Conservation (phyloP, 768 basidiomycete genomes). For the Tulasnella sp. region DNA sequence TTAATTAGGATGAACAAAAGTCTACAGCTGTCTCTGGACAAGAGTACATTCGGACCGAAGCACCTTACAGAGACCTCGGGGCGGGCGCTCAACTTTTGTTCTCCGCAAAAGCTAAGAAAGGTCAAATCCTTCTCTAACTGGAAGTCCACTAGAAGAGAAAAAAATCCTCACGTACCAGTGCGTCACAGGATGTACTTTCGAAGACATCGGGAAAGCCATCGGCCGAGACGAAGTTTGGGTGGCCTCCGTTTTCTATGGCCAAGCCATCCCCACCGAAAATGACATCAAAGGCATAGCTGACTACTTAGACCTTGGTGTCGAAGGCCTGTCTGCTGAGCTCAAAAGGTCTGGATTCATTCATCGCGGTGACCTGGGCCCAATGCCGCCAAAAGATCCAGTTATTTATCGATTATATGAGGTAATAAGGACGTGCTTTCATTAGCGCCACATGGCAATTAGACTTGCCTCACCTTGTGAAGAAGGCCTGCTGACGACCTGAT, state of each 20-base stretch:
- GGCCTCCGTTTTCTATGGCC: conserved; percentile 32
- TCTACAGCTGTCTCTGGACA: background rate
- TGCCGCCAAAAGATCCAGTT: conserved; percentile 31
- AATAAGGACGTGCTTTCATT: background rate
- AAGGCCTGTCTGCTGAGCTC: conserved; percentile 2
- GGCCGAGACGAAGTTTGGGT: conserved; percentile 32
- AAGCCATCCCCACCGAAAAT: conserved; percentile 18
- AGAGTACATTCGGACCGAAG: conserved; percentile 12
- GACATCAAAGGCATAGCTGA: conserved; percentile 16
- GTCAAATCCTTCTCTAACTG: background rate
- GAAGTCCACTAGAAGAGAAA: background rate
- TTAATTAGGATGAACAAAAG: background rate
- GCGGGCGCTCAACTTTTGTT: background rate
- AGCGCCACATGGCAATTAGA: conserved; percentile 9
- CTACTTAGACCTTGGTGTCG: background rate
- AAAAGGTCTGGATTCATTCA: conserved; percentile 14
- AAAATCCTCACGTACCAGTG: background rate
- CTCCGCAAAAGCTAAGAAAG: conserved; percentile 1
- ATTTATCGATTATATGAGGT: conserved; percentile 34
- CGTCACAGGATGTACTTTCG: conserved; percentile 27
- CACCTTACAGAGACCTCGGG: conserved; percentile 12
- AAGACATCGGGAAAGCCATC: conserved; percentile 28
- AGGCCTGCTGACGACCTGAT: background rate
- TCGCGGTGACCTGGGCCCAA: conserved; percentile 29
- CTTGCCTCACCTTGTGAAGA: conserved; percentile 3